These are phyloP conservation scores for Ceratocystis huliohia DNA, from an alignment of 2,329 filamentous ascomycete genomes.

Conservation along the genomic window DNA sequence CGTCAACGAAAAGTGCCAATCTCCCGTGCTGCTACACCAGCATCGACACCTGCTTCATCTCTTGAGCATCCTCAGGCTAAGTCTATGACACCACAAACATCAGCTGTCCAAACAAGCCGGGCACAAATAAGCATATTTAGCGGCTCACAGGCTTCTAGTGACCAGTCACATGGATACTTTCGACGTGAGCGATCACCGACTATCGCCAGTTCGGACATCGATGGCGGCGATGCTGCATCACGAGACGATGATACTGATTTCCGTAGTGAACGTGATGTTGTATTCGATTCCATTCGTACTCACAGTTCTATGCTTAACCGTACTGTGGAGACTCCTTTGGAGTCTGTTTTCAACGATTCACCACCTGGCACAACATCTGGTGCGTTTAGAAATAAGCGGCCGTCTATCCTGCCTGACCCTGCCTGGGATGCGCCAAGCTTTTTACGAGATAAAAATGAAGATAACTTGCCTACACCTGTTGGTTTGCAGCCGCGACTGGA, in stretches of 20 bases:
- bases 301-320: constrained; percentile 53
- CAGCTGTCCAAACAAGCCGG: constrained; percentile 19
- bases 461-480: constrained; percentile 36
- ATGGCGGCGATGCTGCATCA: constrained; percentile 50
- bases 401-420: constrained; percentile 19
- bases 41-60: neutral
- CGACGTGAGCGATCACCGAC: constrained; percentile 39
- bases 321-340: constrained; percentile 56
- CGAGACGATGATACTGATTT: constrained; percentile 67
- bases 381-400: constrained; percentile 15
- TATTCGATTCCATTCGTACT: constrained; percentile 65
- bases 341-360: constrained; percentile 72
- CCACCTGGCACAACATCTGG: constrained; percentile 45
- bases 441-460: constrained; percentile 46
- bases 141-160: constrained; percentile 19
- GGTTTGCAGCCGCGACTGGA: constrained; percentile 15
- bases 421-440: constrained; percentile 21
- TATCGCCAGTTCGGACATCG: constrained; percentile 56
- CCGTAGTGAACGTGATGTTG: constrained; percentile 51
- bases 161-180: constrained; percentile 21
- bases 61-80: constrained; percentile 16
- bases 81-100: constrained; percentile 32
- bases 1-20: constrained; percentile 23
- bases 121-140: constrained; percentile 25
- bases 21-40: constrained; percentile 7